Evolutionary conservation across 768 basidiomycete genomes (phyloP), one percentile per base, ranked within the genome.

Genomic region (Fistulinella prunicolor): DNA sequence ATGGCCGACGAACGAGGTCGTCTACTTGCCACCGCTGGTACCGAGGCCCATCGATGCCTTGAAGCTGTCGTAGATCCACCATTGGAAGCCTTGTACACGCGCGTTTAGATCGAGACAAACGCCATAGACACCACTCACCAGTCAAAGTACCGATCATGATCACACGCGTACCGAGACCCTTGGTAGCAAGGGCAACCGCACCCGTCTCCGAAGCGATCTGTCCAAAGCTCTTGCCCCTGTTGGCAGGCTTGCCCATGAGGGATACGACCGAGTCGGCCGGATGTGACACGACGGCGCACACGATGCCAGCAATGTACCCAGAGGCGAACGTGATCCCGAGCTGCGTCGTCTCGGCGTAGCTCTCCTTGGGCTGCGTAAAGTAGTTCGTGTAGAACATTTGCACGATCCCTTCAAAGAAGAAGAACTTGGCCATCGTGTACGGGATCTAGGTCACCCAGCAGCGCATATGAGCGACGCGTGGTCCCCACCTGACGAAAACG

Each of bases 401-500:
- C 66, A 87, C 89, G 59, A 88, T 87, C 77, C 85, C 83, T 70
- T 94, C 91, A 69, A 85, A 94, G 81, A 90, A 92, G 82, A 82
- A 91, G 82, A 96, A 96, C 74, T 96, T 96, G 77, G 93, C 93
- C 93, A 96, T 94, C 62, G 94, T 96, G 79, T 96, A 96, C 44
- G 94, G 94, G 62, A 95, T 93, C 87, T 95, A 52, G 9, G 24
- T 45, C 4, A 41, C 35, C 17, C 46, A 35, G n/a, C n/a, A n/a
- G n/a, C n/a, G n/a, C n/a, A n/a, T n/a, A n/a, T n/a, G n/a, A n/a
- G n/a, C n/a, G n/a, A n/a, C n/a, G n/a, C n/a, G n/a, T n/a, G n/a
- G n/a, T n/a, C 7, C 13, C 8, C 3, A 21, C 26, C 4, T 29
- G 36, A 3, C 29, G n/a, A 45, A 30, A 41, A 40, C 6, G n/a